phyloP scores from a whole-genome alignment of 2,329 filamentous ascomycete species.

The Trichothecium roseum region DNA sequence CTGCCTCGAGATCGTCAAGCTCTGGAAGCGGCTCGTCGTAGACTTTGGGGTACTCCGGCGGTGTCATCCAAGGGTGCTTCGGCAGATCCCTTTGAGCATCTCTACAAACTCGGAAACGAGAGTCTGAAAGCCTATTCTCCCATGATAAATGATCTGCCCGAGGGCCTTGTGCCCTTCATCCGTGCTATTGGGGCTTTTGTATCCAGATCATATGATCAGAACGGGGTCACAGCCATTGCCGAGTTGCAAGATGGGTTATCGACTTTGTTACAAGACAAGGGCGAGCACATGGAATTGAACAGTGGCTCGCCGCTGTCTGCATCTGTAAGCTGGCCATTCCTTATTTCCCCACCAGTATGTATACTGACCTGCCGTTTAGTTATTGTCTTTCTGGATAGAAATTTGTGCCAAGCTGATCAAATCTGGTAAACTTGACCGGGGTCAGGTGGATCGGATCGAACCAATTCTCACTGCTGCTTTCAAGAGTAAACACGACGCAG shows the following conservation, averaged over 20 bases:
- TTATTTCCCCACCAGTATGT: background rate
- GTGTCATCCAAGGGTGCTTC: constrained; percentile 26
- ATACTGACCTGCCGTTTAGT: constrained; percentile 25
- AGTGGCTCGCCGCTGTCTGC: constrained; percentile 28
- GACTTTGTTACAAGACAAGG: constrained; percentile 52
- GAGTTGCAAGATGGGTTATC: constrained; percentile 52
- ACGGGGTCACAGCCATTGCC: constrained; percentile 44
- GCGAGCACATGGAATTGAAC: constrained; percentile 29
- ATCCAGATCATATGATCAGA: constrained; percentile 32
- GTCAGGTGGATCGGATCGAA: constrained; percentile 43
- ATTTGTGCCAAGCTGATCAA: constrained; percentile 29
- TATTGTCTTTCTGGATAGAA: constrained; percentile 38
- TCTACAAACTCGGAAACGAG: constrained; percentile 50
- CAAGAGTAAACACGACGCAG: constrained; percentile 44
- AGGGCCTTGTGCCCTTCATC: constrained; percentile 35
- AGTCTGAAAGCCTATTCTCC: constrained; percentile 46
- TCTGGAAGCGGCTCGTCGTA: constrained; percentile 53
- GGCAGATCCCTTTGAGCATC: constrained; percentile 53
- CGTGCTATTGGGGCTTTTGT: constrained; percentile 43
- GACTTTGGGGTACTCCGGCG: constrained; percentile 45
- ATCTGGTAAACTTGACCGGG: constrained; percentile 22
- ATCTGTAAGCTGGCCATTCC: constrained; percentile 33
- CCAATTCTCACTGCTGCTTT: constrained; percentile 44
- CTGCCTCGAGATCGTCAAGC: constrained; percentile 51
- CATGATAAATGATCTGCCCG: constrained; percentile 22